Evolutionary conservation across 2,329 filamentous ascomycete genomes (phyloP).

Genomic region (Didymella exigua): DNA sequence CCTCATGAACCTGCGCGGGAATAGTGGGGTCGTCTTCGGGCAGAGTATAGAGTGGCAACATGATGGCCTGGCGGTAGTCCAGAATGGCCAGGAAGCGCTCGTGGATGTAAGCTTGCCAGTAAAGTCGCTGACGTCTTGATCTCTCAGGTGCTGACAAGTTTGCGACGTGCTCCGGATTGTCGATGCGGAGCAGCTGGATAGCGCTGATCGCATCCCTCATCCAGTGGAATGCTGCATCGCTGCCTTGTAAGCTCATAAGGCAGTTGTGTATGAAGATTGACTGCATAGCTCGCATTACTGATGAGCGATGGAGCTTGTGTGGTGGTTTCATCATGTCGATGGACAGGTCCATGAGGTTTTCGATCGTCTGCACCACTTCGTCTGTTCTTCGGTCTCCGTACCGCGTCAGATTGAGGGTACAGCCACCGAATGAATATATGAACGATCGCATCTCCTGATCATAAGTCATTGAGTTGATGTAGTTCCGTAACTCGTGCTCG

Average conservation of each 20-base stretch:
- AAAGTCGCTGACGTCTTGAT: slow-evolving; percentile 56
- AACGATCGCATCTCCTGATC: slow-evolving; percentile 51
- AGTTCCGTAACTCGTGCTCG: slow-evolving; percentile 48
- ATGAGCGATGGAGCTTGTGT: slow-evolving; percentile 49
- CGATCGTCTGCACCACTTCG: slow-evolving; percentile 41
- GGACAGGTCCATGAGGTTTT: slow-evolving; percentile 43
- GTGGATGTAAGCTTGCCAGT: slow-evolving; percentile 63
- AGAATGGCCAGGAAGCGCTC: slow-evolving; percentile 62
- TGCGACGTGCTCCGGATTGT: slow-evolving; percentile 46
- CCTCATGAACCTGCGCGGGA: slow-evolving; percentile 49
- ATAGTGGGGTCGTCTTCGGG: slow-evolving; percentile 51
- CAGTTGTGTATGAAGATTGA: slow-evolving; percentile 61
- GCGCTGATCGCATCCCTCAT: slow-evolving; percentile 58
- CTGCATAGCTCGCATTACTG: slow-evolving; percentile 57
- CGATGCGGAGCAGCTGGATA: slow-evolving; percentile 47
- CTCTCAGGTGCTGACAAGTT: slow-evolving; percentile 46
- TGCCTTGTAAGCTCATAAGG: slow-evolving; percentile 56
- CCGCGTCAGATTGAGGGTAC: slow-evolving; percentile 53
- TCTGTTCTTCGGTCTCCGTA: slow-evolving; percentile 40
- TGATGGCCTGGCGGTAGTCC: slow-evolving; percentile 53
- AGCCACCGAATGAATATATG: slow-evolving; percentile 53
- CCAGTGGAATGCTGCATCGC: slow-evolving; percentile 58
- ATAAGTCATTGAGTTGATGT: slow-evolving; percentile 46
- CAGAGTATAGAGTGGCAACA: slow-evolving; percentile 48
- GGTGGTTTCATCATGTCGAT: slow-evolving; percentile 48